phyloP scores from a whole-genome alignment of 2,329 filamentous ascomycete species.

The Hypoxylon sp. region DNA sequence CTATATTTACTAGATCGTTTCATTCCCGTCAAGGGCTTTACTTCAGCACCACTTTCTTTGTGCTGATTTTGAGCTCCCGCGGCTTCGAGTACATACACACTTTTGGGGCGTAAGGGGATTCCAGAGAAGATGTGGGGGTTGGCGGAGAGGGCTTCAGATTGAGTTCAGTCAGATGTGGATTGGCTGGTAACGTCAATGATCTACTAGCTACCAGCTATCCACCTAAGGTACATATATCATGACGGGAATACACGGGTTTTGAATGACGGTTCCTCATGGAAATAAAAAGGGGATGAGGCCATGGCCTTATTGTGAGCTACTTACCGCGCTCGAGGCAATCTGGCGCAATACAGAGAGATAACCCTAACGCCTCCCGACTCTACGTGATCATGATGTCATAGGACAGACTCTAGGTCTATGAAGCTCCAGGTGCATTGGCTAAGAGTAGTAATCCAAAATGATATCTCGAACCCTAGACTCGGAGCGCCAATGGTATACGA shows the following conservation, averaged over 20 bases:
- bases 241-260: slow-evolving; percentile 1
- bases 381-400: slow-evolving; percentile 1
- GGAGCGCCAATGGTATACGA: not conserved
- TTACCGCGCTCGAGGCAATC: slow-evolving; percentile 1
- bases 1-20: slow-evolving; percentile 30
- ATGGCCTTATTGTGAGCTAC: slow-evolving; percentile 6
- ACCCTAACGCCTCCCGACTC: not conserved
- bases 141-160: slow-evolving; percentile 1
- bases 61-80: slow-evolving; percentile 20
- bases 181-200: not conserved
- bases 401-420: not conserved
- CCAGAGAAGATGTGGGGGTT: not conserved
- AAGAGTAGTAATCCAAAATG: not conserved
- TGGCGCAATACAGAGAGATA: slow-evolving; percentile 23
- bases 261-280: slow-evolving; percentile 5
- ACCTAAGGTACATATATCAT: slow-evolving; percentile 8
- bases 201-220: not conserved
- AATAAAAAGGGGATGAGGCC: not conserved
- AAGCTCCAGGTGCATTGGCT: not conserved
- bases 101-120: slow-evolving; percentile 2
- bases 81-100: slow-evolving; percentile 3
- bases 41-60: slow-evolving; percentile 11
- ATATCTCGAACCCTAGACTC: not conserved
- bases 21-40: slow-evolving; percentile 22
- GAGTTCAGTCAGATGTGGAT: slow-evolving; percentile 3